Conservation (phyloP, 345 rosid genomes). For the Pistacia atlantica region DNA sequence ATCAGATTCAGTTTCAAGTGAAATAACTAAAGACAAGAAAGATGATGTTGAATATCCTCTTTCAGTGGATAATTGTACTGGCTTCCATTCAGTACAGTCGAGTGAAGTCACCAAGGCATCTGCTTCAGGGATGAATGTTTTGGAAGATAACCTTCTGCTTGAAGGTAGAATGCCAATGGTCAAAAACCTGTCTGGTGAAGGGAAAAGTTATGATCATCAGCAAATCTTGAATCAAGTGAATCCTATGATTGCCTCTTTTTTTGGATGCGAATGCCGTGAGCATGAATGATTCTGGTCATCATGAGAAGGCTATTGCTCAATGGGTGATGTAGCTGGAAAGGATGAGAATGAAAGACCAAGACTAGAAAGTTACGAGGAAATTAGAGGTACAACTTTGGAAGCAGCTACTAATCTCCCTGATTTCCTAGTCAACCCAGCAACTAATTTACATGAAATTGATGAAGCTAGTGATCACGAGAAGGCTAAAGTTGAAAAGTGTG, state of each 20-base stretch:
- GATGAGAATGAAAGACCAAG: not conserved
- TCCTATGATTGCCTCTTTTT: constrained; percentile 20
- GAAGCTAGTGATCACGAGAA: constrained; percentile 22
- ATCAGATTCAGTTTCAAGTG: constrained; percentile 29
- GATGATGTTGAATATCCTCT: constrained; percentile 30
- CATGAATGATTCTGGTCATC: constrained; percentile 24
- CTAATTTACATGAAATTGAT: constrained; percentile 16
- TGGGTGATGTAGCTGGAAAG: constrained; percentile 10
- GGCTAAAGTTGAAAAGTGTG: constrained; percentile 19
- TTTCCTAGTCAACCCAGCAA: constrained; percentile 4
- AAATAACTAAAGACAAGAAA: constrained; percentile 25
- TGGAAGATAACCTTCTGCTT: constrained; percentile 23
- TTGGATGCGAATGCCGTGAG: constrained; percentile 21
- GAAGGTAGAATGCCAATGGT: constrained; percentile 21
- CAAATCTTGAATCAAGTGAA: constrained; percentile 20
- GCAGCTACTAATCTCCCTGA: constrained; percentile 15
- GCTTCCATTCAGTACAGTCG: constrained; percentile 14
- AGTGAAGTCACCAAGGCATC: constrained; percentile 22
- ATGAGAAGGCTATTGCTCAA: constrained; percentile 25
- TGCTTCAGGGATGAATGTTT: constrained; percentile 29
- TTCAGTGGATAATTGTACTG: constrained; percentile 21
- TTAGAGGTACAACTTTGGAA: constrained; percentile 9
- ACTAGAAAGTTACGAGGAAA: constrained; percentile 9
- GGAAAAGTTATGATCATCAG: constrained; percentile 15
- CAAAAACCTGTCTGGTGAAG: constrained; percentile 24